These are phyloP conservation scores for Termitomyces sp. DNA, from an alignment of 768 basidiomycete genomes.

Conservation along the genomic window DNA sequence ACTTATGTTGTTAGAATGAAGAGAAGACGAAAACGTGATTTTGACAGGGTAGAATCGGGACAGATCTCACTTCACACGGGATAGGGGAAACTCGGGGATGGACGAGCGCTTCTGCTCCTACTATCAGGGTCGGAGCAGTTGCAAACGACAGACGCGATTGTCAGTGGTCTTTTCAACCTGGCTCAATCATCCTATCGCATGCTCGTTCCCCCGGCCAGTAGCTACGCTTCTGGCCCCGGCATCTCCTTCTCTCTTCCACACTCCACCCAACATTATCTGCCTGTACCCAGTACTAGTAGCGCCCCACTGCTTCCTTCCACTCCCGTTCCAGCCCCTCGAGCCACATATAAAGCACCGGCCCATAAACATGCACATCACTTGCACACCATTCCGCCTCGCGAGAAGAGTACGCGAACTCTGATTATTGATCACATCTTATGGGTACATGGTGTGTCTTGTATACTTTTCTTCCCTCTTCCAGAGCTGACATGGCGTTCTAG, in stretches of 20 bases:
- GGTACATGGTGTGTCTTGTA: constrained; percentile 53
- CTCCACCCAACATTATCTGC: constrained; percentile 3
- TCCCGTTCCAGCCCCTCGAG: constrained; percentile 13
- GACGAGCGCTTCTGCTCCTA: constrained; percentile 6
- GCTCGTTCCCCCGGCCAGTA: constrained; percentile 11
- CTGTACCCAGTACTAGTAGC: not conserved
- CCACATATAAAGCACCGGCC: constrained; percentile 63
- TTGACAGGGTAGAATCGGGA: constrained; percentile 19
- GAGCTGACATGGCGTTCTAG: constrained; percentile 20
- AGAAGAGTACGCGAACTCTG: constrained; percentile 84
- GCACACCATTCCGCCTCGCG: constrained; percentile 80
- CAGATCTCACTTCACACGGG: constrained; percentile 16
- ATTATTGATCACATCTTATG: constrained; percentile 87
- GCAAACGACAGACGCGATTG: not conserved
- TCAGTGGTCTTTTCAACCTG: constrained; percentile 9
- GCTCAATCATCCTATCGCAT: constrained; percentile 15
- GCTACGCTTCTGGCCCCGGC: constrained; percentile 10
- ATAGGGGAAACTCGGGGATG: constrained; percentile 21
- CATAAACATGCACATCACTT: constrained; percentile 88
- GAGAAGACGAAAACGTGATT: constrained; percentile 10
- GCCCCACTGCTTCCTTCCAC: constrained; percentile 6
- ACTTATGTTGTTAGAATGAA: constrained; percentile 3
- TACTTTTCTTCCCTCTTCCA: not conserved
- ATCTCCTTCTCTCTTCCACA: constrained; percentile 11
- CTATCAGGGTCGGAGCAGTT: constrained; percentile 6